Base-by-base conservation (phyloP, 139 green algal genomes). In the Tetraselmis chui region DNA sequence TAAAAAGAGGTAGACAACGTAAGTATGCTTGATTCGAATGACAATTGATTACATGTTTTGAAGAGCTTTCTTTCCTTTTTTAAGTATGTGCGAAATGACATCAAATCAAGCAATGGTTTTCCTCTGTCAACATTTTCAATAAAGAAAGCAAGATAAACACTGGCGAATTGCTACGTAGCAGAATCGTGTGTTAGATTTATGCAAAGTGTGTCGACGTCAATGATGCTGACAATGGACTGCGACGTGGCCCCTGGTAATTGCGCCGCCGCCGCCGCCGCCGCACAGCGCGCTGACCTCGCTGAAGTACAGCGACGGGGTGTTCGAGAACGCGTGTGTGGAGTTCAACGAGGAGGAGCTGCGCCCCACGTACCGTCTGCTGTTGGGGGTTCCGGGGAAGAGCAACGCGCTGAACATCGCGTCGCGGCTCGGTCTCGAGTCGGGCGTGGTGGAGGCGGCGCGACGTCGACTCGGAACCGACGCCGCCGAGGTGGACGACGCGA, bases 301-400 rank as follows among this genome's bases (percentile, higher is more conserved):
- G 30, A 97, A 96, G 79, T 97, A 95, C 86, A 88, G 95, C 29
- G 91, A 95, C 81, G 45, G 82, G n/a, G 23, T 75, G 1, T 95
- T 96, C 83, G 94, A 97, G 86, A 97, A 97, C 80, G 93, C 92
- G 1, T 92, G 87, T 31, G 92, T 97, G 76, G 95, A 97, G 85
- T 97, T 98, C 87, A 92, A 98, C 82, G 90, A 94, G 75, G 86
- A 82, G 27, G 83, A 80, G 30, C 89, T 97, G 58, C 87, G 86
- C 0, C 94, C 94, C 11, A 97, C 95, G 1, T 97, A 97, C 89
- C 84, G 88, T 27, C 86, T 98, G 79, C 85, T 97, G 76, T 97
- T 93, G 94, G 94, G 94, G 31, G 87, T 97, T 1, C 94, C 94
- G 1, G 94, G 95, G 28, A 81, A 90, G 30, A 93, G 85, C 83